Evolutionary conservation across 371 early-diverging fungal genomes (phyloP).

Genomic region (Mucor saturninus): DNA sequence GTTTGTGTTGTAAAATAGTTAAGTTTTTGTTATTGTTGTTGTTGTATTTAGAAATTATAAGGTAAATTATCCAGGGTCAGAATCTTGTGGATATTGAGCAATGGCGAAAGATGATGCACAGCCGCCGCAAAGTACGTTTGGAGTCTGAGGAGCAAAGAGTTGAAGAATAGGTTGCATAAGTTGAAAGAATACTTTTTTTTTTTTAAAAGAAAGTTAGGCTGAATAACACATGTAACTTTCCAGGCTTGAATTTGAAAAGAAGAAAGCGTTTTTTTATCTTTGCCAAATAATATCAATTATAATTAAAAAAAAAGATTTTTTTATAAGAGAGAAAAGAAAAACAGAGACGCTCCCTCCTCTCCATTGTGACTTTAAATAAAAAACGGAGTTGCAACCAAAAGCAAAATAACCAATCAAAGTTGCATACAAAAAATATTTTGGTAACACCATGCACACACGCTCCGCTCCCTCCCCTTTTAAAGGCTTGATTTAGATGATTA

Average conservation of each 20-base stretch:
- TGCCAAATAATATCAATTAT: too few relatives aligned
- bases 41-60: background rate
- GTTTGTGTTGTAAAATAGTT: background rate
- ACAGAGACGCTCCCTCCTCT: too few relatives aligned
- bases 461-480: too few relatives aligned
- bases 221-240: background rate
- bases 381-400: too few relatives aligned
- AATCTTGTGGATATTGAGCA: conserved; percentile 32
- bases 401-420: too few relatives aligned
- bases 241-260: background rate
- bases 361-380: too few relatives aligned
- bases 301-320: too few relatives aligned
- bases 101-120: conserved; percentile 24
- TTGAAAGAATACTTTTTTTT: conserved; percentile 11
- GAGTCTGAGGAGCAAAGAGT: conserved; percentile 20
- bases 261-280: background rate
- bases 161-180: conserved; percentile 25
- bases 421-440: too few relatives aligned
- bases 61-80: conserved; percentile 31
- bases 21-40: background rate
- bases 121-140: conserved; percentile 35
- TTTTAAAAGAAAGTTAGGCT: background rate
- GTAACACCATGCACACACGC: too few relatives aligned
- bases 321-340: too few relatives aligned
- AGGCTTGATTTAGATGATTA: too few relatives aligned